Percentiles rank a stretch among this genome's conserved stretches.
Evolutionary conservation across 2,329 filamentous ascomycete genomes (phyloP).

Genomic region (Trichoderma cornu-damae): DNA sequence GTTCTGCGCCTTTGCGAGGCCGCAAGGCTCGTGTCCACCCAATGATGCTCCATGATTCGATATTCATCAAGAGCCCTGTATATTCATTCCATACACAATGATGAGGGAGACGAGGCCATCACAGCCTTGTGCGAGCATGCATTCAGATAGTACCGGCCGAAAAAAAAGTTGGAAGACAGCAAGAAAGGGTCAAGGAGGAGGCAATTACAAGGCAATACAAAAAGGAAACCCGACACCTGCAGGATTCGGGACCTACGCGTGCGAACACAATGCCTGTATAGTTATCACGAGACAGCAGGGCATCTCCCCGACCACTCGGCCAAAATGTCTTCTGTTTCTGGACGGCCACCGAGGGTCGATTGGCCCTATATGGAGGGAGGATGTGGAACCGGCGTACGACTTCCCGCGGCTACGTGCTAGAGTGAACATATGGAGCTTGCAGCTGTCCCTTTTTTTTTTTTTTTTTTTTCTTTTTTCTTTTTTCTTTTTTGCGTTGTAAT

Average conservation of each 20-base stretch:
- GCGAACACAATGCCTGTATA: constrained; percentile 17
- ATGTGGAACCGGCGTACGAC: too few species aligned
- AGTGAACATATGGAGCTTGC: background rate
- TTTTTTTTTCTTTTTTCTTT: too few species aligned
- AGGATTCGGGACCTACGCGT: constrained; percentile 17
- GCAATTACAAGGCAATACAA: constrained; percentile 3
- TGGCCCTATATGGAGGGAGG: background rate
- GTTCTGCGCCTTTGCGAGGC: background rate
- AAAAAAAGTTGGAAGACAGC: too few species aligned
- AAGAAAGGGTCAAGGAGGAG: background rate
- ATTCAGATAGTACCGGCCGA: background rate
- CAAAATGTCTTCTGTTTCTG: constrained; percentile 8
- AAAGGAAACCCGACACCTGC: constrained; percentile 2
- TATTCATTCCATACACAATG: too few species aligned
- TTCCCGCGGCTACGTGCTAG: background rate
- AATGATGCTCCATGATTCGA: background rate
- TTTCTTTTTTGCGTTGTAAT: background rate
- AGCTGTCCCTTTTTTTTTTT: too few species aligned
- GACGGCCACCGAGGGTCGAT: background rate
- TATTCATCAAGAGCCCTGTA: too few species aligned
- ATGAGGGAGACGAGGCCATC: too few species aligned
- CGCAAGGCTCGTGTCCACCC: background rate
- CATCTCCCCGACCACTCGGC: constrained; percentile 17
- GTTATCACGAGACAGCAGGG: constrained; percentile 10
- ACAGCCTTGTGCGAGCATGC: background rate